Evolutionary conservation across 2,329 filamentous ascomycete genomes (phyloP).

Genomic region (Alternaria sp.): DNA sequence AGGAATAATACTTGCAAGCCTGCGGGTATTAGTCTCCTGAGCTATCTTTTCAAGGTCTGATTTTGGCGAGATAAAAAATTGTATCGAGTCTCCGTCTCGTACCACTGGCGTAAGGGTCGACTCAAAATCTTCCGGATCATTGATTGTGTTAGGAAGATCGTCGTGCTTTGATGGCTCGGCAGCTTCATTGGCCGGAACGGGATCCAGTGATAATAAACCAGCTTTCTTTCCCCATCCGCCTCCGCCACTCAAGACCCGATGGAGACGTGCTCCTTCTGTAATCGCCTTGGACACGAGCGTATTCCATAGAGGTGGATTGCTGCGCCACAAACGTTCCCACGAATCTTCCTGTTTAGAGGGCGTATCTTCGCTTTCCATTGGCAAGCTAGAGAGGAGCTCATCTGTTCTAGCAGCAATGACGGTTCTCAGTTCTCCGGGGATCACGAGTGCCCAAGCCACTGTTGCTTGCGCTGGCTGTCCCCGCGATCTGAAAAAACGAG

Average conservation of each 20-base stretch:
- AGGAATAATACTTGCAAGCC: not conserved
- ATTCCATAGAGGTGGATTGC: slow-evolving; percentile 31
- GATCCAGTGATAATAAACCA: slow-evolving; percentile 80
- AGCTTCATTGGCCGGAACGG: slow-evolving; percentile 45
- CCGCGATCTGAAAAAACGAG: slow-evolving; percentile 61
- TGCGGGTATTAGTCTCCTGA: slow-evolving; percentile 1
- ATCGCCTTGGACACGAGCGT: slow-evolving; percentile 31
- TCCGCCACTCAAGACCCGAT: slow-evolving; percentile 74
- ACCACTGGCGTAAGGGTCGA: slow-evolving; percentile 64
- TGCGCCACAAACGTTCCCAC: slow-evolving; percentile 32
- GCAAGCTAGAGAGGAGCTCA: slow-evolving; percentile 11
- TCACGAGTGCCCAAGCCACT: slow-evolving; percentile 76
- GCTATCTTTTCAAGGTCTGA: not conserved
- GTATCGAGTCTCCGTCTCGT: slow-evolving; percentile 68
- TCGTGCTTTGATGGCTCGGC: not conserved
- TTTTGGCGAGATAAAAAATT: slow-evolving; percentile 44
- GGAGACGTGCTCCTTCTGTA: slow-evolving; percentile 50
- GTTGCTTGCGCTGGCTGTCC: slow-evolving; percentile 58
- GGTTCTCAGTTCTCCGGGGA: slow-evolving; percentile 51
- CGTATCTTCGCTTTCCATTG: slow-evolving; percentile 2
- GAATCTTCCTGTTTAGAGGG: slow-evolving; percentile 5
- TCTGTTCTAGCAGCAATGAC: slow-evolving; percentile 9
- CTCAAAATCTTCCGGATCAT: slow-evolving; percentile 39
- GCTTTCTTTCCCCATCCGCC: slow-evolving; percentile 86
- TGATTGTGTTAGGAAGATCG: slow-evolving; percentile 12